phyloP scores from a whole-genome alignment of 2,329 filamentous ascomycete species.

The Calonectria pauciramosa region DNA sequence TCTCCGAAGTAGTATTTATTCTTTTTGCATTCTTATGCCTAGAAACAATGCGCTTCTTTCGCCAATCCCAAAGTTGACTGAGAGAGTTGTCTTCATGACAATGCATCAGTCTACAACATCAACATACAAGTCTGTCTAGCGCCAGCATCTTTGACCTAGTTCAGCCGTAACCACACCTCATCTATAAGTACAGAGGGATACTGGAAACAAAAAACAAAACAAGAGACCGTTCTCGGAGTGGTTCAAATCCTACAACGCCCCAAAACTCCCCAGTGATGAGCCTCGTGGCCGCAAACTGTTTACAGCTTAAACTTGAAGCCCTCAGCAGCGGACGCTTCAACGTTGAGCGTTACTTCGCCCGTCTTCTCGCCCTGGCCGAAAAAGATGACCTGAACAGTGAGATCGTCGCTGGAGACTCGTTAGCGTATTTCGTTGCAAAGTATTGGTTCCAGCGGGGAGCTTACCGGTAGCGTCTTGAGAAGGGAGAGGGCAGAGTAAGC shows the following conservation, averaged over 20 bases:
- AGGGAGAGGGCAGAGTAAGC: conserved; percentile 91
- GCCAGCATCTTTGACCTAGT: neutral
- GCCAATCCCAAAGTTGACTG: neutral
- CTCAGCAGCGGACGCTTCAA: conserved; percentile 80
- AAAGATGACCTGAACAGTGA: conserved; percentile 98
- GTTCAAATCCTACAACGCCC: conserved; percentile 38
- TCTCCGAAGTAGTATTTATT: neutral
- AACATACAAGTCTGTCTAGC: conserved; percentile 15
- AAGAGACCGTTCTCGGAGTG: conserved; percentile 5
- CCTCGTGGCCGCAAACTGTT: neutral
- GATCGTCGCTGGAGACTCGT: conserved; percentile 78
- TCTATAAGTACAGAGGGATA: conserved; percentile 25
- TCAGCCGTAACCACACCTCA: neutral
- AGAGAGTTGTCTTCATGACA: neutral
- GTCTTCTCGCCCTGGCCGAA: conserved; percentile 86
- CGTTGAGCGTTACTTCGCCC: conserved; percentile 85
- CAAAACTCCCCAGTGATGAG: conserved; percentile 27
- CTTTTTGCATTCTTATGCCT: neutral
- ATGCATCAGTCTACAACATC: neutral
- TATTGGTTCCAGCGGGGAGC: conserved; percentile 15
- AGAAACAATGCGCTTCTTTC: neutral
- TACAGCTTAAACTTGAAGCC: conserved; percentile 58
- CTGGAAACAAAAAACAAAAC: conserved; percentile 16
- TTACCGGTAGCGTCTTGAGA: conserved; percentile 89
- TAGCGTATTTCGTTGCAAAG: neutral